Evolutionary conservation across 2,329 filamentous ascomycete species (phyloP).

Genomic region (Gyromitra esculenta): DNA sequence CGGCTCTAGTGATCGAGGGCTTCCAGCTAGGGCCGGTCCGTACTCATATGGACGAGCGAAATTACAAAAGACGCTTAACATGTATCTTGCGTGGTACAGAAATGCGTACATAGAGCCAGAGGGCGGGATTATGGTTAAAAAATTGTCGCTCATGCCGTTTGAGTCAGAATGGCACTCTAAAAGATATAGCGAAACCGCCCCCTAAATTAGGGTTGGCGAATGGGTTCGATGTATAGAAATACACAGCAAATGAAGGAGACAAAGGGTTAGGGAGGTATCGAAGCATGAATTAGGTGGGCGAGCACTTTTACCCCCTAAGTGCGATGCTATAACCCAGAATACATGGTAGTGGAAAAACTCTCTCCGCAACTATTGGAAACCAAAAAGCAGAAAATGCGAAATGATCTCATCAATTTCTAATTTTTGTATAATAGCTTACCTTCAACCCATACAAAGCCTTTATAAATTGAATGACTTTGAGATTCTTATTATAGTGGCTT

Average conservation of each 20-base stretch:
- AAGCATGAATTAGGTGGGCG: not conserved
- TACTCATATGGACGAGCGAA: not conserved
- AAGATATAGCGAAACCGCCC: not conserved
- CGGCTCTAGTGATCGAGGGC: not conserved
- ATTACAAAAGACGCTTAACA: not conserved
- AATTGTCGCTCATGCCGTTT: not conserved
- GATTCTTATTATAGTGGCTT: not conserved
- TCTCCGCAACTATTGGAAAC: not conserved
- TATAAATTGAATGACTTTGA: not conserved
- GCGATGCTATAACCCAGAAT: not conserved
- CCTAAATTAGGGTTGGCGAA: not conserved
- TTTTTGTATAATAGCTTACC: not conserved
- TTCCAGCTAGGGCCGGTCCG: not conserved
- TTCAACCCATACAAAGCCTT: not conserved
- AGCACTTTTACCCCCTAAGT: not conserved
- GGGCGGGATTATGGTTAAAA: not conserved
- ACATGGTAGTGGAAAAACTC: not conserved
- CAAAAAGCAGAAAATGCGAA: not conserved
- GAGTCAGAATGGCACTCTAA: not conserved
- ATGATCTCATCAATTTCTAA: not conserved
- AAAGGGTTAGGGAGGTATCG: not conserved
- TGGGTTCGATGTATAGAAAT: not conserved
- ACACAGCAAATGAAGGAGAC: not conserved
- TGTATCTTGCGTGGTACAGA: not conserved
- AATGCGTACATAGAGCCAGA: not conserved